phyloP scores from a whole-genome alignment of 371 early-diverging fungal genomes.

The Mucor velutinosus region DNA sequence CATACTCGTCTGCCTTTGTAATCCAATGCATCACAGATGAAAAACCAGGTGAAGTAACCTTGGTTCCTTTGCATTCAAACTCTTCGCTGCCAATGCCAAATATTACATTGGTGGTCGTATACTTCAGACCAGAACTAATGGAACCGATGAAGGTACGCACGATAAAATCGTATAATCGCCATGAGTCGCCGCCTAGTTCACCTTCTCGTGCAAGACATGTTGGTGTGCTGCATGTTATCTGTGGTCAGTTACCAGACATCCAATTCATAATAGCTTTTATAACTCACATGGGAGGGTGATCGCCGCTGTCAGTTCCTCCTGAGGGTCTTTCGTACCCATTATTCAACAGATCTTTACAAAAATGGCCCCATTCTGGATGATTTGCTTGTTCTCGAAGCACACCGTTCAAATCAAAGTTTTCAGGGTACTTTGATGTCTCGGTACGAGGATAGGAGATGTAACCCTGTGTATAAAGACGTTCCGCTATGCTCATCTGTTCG shows the following conservation, averaged over 20 bases:
- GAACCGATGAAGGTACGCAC: conserved; percentile 65
- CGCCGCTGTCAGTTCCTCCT: conserved; percentile 54
- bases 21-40: conserved; percentile 59
- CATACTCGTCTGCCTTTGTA: conserved; percentile 43
- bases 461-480: conserved; percentile 59
- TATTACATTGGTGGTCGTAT: conserved; percentile 52
- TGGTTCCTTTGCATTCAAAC: conserved; percentile 51
- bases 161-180: conserved; percentile 68
- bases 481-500: conserved; percentile 54
- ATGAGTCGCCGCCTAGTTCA: conserved; percentile 54
- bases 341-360: conserved; percentile 32
- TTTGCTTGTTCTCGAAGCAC: conserved; percentile 42
- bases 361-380: conserved; percentile 46
- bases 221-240: conserved; percentile 39
- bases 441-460: conserved; percentile 79
- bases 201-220: conserved; percentile 47
- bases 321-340: conserved; percentile 45
- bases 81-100: conserved; percentile 53
- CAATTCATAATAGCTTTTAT: neutral
- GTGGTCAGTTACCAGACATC: neutral
- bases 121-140: conserved; percentile 59
- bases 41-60: conserved; percentile 48
- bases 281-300: conserved; percentile 51
- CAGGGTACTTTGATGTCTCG: conserved; percentile 70
- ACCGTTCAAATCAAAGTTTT: conserved; percentile 57